Evolutionary conservation across 2,329 filamentous ascomycete species (phyloP), one percentile per base, ranked within the genome.

Genomic region (Teratosphaeria gauchensis): DNA sequence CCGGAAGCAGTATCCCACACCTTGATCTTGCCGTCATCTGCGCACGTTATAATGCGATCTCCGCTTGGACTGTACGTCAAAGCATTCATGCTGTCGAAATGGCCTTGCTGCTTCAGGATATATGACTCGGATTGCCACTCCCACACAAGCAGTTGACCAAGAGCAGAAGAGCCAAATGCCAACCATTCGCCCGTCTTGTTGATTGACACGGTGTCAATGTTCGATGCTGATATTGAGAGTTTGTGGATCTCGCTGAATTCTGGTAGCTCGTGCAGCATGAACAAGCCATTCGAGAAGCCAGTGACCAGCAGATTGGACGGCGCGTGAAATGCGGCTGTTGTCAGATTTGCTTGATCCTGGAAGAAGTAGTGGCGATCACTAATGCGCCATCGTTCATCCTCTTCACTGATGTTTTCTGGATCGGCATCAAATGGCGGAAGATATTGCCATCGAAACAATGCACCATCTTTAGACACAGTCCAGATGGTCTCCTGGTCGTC

Each of bases 71-170:
- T 92, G 74, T 97, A 99, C 8, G 89, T 87, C 3, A 99, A 80
- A 0, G 91, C 84, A 73, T 97, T 97, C 84, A 97, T 92, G 1
- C 90, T 88, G 72, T 99, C 94, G 64, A 96, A 92, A 74, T 99
- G 94, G 0, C 92, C 94, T 74, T 97, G 94, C 71, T 99, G 94
- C 75, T 99, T 99, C 54, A 99, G 79, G 59, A 99, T 95, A 73
- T 99, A 99, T 5, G 92, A 97, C 74, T 99, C 95, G 0, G 94
- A 99, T 72, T 97, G 92, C 92, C 95, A 99, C 73, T 99, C 94
- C 94, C 94, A 99, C 3, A 99, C 94, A 3, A 99, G 78, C n/a
- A 99, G 80, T 71, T 99, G 94, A 0, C 95, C 95, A 4, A 96
- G 81, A 68, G 95, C 95, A 1, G 94, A 95, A 0, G 95, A 94